A percentile compares a stretch with the other conserved stretches of the same genome.
Evolutionary conservation across 1,284 basidiomycete genomes (phyloP).

Genomic region (Ceratobasidium sp.): DNA sequence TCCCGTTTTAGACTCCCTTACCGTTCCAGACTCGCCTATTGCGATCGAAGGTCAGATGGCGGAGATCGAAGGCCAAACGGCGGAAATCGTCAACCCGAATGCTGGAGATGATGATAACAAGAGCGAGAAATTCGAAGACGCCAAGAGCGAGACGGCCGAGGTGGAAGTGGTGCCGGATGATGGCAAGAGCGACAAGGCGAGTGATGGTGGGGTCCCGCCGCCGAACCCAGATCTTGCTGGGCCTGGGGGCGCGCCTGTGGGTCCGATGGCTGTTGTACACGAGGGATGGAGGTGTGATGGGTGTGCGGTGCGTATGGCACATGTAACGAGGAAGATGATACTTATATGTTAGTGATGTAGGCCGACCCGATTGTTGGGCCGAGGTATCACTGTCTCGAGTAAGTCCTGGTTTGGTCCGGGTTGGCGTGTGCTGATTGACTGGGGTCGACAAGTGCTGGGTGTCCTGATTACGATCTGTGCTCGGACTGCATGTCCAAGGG

Average conservation of each 20-base stretch:
- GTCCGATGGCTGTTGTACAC: constrained; percentile 9
- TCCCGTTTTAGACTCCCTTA: too few species aligned
- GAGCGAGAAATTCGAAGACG: neutral
- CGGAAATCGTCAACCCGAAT: neutral
- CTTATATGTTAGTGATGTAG: neutral
- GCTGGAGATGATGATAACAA: neutral
- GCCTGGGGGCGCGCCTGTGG: neutral
- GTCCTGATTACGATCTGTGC: neutral
- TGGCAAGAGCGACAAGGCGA: neutral
- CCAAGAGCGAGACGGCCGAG: constrained; percentile 2
- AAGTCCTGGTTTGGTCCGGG: neutral
- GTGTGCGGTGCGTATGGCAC: constrained; percentile 4
- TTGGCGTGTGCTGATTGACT: neutral
- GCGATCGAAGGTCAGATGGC: too few species aligned
- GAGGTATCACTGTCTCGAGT: constrained; percentile 42
- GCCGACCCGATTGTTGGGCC: constrained; percentile 42
- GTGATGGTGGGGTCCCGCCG: neutral
- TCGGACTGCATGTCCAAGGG: constrained; percentile 28
- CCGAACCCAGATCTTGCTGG: constrained; percentile 4
- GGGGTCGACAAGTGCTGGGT: neutral
- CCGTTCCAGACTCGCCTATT: neutral
- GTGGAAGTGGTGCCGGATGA: constrained; percentile 11
- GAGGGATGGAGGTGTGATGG: constrained; percentile 35
- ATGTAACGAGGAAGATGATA: neutral
- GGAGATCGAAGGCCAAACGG: neutral